phyloP scores from a whole-genome alignment of 768 basidiomycete species.

The Macrolepiota fuliginosa region DNA sequence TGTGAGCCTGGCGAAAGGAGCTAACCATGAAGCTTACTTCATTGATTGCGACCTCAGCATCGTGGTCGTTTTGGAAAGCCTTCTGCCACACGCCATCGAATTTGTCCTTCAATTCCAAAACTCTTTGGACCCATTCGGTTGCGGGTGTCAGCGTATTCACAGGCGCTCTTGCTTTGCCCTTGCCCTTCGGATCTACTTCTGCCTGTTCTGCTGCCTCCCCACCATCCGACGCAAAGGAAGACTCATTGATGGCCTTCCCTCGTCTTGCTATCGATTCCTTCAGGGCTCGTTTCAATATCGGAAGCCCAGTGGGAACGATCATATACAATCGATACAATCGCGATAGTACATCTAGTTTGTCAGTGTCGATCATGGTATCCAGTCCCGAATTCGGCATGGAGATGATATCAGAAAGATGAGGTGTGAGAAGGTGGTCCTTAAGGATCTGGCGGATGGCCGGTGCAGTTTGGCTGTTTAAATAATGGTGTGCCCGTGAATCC shows the following conservation, averaged over 20 bases:
- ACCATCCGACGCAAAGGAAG: slow-evolving; percentile 41
- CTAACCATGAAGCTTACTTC: slow-evolving; percentile 55
- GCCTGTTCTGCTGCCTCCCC: slow-evolving; percentile 29
- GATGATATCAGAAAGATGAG: slow-evolving; percentile 75
- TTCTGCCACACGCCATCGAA: slow-evolving; percentile 75
- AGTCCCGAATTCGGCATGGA: slow-evolving; percentile 82
- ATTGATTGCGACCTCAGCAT: slow-evolving; percentile 77
- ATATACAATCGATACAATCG: slow-evolving; percentile 77
- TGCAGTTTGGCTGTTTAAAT: slow-evolving; percentile 75
- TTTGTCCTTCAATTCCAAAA: slow-evolving; percentile 88
- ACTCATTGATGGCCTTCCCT: slow-evolving; percentile 78
- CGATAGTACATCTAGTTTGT: slow-evolving; percentile 72
- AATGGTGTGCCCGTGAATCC: slow-evolving; percentile 80
- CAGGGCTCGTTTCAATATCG: slow-evolving; percentile 60
- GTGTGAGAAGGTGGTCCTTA: slow-evolving; percentile 70
- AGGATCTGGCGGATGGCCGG: slow-evolving; percentile 70
- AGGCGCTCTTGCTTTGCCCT: slow-evolving; percentile 42
- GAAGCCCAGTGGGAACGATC: slow-evolving; percentile 64
- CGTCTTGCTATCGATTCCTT: slow-evolving; percentile 70
- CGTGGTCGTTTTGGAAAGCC: slow-evolving; percentile 71
- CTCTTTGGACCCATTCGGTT: slow-evolving; percentile 90
- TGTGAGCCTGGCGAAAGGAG: not conserved
- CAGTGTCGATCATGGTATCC: slow-evolving; percentile 80
- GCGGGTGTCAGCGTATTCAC: slow-evolving; percentile 56
- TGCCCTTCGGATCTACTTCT: slow-evolving; percentile 41